Evolutionary conservation across 176 grass and related monocot genomes (phyloP).

Genomic region (Cocos nucifera): DNA sequence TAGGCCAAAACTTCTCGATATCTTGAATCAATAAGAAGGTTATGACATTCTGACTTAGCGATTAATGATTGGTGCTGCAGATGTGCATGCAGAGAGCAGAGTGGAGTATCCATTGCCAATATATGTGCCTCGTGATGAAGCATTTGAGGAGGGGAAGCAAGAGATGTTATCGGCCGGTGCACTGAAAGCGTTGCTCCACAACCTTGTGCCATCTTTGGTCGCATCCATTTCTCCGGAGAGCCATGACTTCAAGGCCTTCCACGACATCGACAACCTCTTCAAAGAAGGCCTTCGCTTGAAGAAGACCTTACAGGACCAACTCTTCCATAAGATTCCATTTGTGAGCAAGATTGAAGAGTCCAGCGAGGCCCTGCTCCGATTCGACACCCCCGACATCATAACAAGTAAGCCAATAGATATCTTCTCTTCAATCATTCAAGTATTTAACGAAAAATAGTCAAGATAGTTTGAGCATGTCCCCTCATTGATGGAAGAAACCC

Average conservation of each 20-base stretch:
- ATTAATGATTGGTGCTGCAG: slow-evolving; percentile 21
- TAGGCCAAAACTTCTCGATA: no score
- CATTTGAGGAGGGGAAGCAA: slow-evolving; percentile 85
- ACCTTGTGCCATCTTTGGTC: slow-evolving; percentile 68
- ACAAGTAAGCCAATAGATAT: slow-evolving; percentile 40
- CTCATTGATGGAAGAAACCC: no score
- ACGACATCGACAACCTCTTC: slow-evolving; percentile 98
- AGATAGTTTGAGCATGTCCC: no score
- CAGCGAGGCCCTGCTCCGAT: slow-evolving; percentile 69
- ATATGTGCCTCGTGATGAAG: slow-evolving; percentile 80
- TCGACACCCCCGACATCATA: slow-evolving; percentile 85
- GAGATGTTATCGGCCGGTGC: slow-evolving; percentile 68
- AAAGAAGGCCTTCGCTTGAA: slow-evolving; percentile 85
- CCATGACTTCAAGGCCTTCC: slow-evolving; percentile 78
- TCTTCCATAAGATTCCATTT: slow-evolving; percentile 75
- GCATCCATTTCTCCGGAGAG: slow-evolving; percentile 45
- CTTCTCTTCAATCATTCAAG: no score
- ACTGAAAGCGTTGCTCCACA: slow-evolving; percentile 82
- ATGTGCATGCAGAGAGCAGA: slow-evolving; percentile 51
- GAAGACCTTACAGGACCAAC: slow-evolving; percentile 80
- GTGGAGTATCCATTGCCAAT: slow-evolving; percentile 61
- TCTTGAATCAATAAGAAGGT: no score
- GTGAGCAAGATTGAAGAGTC: slow-evolving; percentile 71
- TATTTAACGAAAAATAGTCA: no score
- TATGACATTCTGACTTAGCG: no score